Evolutionary conservation across 768 basidiomycete genomes (phyloP).

Genomic region (Boletus subparvulus): DNA sequence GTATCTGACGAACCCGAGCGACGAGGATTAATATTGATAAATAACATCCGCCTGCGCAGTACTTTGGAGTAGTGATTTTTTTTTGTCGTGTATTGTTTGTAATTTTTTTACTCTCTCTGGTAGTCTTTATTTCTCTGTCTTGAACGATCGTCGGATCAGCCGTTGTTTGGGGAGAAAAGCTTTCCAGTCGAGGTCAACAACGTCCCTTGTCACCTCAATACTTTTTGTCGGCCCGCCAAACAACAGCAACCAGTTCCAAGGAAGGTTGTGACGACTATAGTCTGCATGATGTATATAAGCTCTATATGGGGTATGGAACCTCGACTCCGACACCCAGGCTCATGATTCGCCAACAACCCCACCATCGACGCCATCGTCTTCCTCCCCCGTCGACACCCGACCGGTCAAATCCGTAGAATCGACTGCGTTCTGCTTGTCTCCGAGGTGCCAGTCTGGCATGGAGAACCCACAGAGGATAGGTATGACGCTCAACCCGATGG

Average conservation of each 20-base stretch:
- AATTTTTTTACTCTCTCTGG: background rate
- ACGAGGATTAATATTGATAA: slow-evolving; percentile 61
- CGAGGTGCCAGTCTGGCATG: slow-evolving; percentile 67
- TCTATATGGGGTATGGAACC: background rate
- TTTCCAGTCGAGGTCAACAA: too few relatives aligned
- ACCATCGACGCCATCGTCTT: background rate
- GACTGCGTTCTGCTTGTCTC: slow-evolving; percentile 69
- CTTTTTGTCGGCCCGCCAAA: too few relatives aligned
- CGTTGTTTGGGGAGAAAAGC: background rate
- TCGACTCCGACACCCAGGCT: background rate
- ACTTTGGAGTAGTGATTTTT: background rate
- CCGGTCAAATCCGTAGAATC: slow-evolving; percentile 38
- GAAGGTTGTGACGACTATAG: too few relatives aligned
- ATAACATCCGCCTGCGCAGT: slow-evolving; percentile 1
- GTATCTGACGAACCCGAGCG: slow-evolving; percentile 67
- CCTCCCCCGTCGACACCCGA: background rate
- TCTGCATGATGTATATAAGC: background rate
- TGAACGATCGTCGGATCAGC: slow-evolving; percentile 3
- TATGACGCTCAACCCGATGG: slow-evolving; percentile 51
- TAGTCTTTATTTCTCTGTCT: slow-evolving; percentile 7
- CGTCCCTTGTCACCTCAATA: too few relatives aligned
- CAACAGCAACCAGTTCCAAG: too few relatives aligned
- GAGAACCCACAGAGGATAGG: slow-evolving; percentile 58
- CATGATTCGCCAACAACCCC: background rate
- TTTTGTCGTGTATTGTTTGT: slow-evolving; percentile 19